Base-by-base conservation (phyloP, 495 filamentous ascomycete genomes). In the Xylaria bambusicola region DNA sequence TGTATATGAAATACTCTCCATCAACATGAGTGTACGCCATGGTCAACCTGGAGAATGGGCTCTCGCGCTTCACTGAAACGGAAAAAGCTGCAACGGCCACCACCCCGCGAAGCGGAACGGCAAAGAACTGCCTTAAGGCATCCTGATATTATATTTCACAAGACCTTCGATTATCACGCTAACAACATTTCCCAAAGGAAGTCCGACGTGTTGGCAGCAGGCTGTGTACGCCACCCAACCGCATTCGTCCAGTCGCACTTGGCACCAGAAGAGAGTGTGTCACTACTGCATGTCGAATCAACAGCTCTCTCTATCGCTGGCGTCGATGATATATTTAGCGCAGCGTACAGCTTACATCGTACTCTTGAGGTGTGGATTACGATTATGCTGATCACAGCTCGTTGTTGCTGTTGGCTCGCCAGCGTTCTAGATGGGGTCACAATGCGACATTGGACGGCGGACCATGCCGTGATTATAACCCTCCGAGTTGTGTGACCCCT, bases 1-100 rank as follows among this genome's bases (percentile, higher is more conserved):
- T 36, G 18, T 53, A 53, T 41, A 41, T 3, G 20, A 53, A 53
- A 15, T 53, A 41, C 3, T 53, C 50, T 15, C 31, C 47, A 18
- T 50, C 24, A 3, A 2, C 17, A 33, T 8, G 47, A 29, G n/a
- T 18, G 47, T 45, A 45, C 23, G 42, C 42, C 42, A 45, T 45
- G 3, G 7, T 17, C n/a, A n/a, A n/a, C n/a, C n/a, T n/a, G n/a
- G 36, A 40, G 36, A 33, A 10, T 33, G 5, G 10, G 31, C 10
- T 6, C 10, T 33, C 10, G 6, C 31, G 31, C 10, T 10, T 33
- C 5, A 10, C 31, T 33, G 31, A 6, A 33, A 33, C 10, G 31
- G 10, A 33, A 10, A 6, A 33, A 10, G 31, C 10, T 6, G 31
- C 31, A 6, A 33, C 5, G 10, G 31, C 10, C 31, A 33, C 10